A percentile compares a stretch with the other conserved stretches of the same genome.
These are phyloP conservation scores for Candida khao-thaluensis DNA, from an alignment of 805 yeast species.

Conservation along the genomic window DNA sequence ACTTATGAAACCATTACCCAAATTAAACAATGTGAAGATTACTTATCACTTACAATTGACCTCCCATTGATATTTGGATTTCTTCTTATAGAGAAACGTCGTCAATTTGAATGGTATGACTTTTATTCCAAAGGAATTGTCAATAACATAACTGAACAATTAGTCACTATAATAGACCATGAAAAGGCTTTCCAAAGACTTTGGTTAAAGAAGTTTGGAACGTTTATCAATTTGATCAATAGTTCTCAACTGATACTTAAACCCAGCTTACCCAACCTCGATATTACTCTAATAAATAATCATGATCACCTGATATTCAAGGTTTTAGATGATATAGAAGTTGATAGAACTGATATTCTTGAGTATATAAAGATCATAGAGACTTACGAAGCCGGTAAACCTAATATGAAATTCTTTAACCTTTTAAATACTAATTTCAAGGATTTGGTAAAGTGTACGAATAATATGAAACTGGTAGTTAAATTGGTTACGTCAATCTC, in stretches of 20 bases:
- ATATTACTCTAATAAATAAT: slow-evolving; percentile 33
- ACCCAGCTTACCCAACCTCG: slow-evolving; percentile 29
- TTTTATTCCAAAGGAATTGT: slow-evolving; percentile 40
- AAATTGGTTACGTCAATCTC: slow-evolving; percentile 33
- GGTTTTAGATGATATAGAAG: slow-evolving; percentile 34
- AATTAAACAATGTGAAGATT: slow-evolving; percentile 35
- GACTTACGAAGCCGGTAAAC: slow-evolving; percentile 18
- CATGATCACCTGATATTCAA: slow-evolving; percentile 21
- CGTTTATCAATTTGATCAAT: slow-evolving; percentile 25
- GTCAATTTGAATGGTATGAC: slow-evolving; percentile 59
- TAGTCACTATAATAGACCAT: slow-evolving; percentile 54
- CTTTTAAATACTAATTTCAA: slow-evolving; percentile 45
- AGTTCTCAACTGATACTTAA: slow-evolving; percentile 1
- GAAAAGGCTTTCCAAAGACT: slow-evolving; percentile 54
- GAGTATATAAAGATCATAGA: slow-evolving; percentile 26
- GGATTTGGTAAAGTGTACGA: slow-evolving; percentile 42
- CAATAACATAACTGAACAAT: slow-evolving; percentile 51
- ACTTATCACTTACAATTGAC: slow-evolving; percentile 52
- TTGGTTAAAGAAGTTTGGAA: slow-evolving; percentile 67
- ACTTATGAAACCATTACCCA: slow-evolving; percentile 20
- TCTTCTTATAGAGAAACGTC: slow-evolving; percentile 58
- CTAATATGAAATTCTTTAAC: slow-evolving; percentile 29
- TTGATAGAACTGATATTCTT: slow-evolving; percentile 34
- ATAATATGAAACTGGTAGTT: slow-evolving; percentile 35
- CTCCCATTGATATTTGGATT: slow-evolving; percentile 72